These are phyloP conservation scores for Aspergillus avenaceus DNA, from an alignment of 495 filamentous ascomycete species.

Conservation along the genomic window DNA sequence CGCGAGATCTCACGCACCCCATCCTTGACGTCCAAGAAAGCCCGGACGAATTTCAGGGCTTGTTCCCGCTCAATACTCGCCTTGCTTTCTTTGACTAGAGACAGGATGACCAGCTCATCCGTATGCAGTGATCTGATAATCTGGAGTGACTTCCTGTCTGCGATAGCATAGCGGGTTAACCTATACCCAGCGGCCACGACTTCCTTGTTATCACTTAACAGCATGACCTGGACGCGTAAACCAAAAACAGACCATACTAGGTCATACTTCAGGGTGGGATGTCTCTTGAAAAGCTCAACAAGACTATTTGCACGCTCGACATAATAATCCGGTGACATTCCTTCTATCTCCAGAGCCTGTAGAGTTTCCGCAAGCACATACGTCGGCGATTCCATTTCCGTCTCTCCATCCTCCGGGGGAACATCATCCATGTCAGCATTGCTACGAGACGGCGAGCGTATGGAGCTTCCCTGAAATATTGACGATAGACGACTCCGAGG, in stretches of 20 bases:
- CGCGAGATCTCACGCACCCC: slow-evolving; percentile 85
- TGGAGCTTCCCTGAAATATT: slow-evolving; percentile 59
- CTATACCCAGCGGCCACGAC: slow-evolving; percentile 93
- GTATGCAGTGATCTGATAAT: slow-evolving; percentile 84
- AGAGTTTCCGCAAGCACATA: slow-evolving; percentile 84
- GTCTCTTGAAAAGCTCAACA: slow-evolving; percentile 86
- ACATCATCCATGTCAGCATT: slow-evolving; percentile 45
- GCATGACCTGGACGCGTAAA: slow-evolving; percentile 86
- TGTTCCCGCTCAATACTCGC: slow-evolving; percentile 95
- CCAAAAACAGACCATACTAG: slow-evolving; percentile 94
- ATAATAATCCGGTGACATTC: slow-evolving; percentile 90
- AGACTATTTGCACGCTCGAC: slow-evolving; percentile 85
- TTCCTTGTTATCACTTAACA: slow-evolving; percentile 90
- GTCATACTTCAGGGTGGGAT: slow-evolving; percentile 93
- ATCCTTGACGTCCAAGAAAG: slow-evolving; percentile 93
- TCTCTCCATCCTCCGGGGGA: slow-evolving; percentile 45
- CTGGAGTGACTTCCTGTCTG: slow-evolving; percentile 81
- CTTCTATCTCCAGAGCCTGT: slow-evolving; percentile 79
- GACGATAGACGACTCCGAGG: slow-evolving; percentile 62
- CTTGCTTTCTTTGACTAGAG: slow-evolving; percentile 90
- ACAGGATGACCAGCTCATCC: slow-evolving; percentile 86
- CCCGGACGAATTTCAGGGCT: slow-evolving; percentile 91
- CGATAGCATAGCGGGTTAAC: slow-evolving; percentile 89
- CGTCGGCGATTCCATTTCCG: slow-evolving; percentile 79
- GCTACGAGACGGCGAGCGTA: slow-evolving; percentile 63